Conservation (phyloP, 176 grass and related monocot genomes). For the Hordeum marinum region DNA sequence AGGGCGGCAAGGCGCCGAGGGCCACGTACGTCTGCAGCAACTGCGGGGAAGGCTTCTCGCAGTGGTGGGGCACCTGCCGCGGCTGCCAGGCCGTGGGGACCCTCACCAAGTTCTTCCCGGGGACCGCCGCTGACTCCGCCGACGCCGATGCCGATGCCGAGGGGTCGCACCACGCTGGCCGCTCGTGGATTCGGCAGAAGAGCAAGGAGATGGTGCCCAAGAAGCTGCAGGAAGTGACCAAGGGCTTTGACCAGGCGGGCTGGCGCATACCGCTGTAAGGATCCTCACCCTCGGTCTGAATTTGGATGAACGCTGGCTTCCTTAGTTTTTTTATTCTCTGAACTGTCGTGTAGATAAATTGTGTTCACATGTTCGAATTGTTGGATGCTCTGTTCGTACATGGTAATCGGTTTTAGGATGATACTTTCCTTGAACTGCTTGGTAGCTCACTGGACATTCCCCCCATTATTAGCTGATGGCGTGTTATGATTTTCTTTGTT, state of each 20-base stretch:
- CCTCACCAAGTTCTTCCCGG: neutral
- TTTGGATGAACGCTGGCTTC: neutral
- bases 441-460: neutral
- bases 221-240: conserved; percentile 58
- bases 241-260: conserved; percentile 35
- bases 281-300: neutral
- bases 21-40: conserved; percentile 43
- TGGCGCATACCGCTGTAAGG: conserved; percentile 87
- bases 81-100: conserved; percentile 24
- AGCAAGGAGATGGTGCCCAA: conserved; percentile 40
- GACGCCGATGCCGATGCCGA: neutral
- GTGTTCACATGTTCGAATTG: neutral
- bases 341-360: neutral
- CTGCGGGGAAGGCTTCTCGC: conserved; percentile 43
- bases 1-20: conserved; percentile 38
- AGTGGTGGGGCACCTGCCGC: conserved; percentile 81
- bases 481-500: neutral
- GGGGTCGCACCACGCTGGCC: conserved; percentile 32
- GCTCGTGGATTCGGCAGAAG: conserved; percentile 61
- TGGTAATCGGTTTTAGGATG: neutral
- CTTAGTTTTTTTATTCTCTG: neutral
- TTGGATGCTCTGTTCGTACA: neutral
- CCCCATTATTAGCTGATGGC: neutral
- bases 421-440: neutral
- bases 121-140: neutral